Evolutionary conservation across 2,329 filamentous ascomycete genomes (phyloP).

Genomic region (Aureobasidium sp.): DNA sequence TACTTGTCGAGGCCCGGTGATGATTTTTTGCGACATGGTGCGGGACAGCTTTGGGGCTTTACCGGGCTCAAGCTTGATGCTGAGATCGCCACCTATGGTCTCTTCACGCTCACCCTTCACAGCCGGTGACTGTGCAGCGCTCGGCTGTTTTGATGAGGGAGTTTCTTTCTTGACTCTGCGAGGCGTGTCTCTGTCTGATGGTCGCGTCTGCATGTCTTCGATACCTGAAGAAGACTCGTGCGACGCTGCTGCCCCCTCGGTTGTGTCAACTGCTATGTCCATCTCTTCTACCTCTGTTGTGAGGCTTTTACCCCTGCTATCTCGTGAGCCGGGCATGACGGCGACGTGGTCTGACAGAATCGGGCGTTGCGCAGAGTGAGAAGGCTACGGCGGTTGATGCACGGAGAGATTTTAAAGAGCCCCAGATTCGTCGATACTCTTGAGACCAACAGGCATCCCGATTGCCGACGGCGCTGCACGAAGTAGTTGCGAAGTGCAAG

Average conservation of each 20-base stretch:
- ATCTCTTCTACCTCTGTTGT: conserved; percentile 14
- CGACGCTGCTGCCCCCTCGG: neutral
- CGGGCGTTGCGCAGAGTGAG: neutral
- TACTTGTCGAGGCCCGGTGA: conserved; percentile 56
- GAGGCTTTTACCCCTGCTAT: neutral
- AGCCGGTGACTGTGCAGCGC: conserved; percentile 31
- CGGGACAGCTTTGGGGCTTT: conserved; percentile 66
- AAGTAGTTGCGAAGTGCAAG: neutral
- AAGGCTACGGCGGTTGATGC: neutral
- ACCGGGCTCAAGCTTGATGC: conserved; percentile 56
- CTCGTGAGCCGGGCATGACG: neutral
- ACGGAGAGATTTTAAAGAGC: conserved; percentile 2
- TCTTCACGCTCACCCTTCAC: conserved; percentile 42
- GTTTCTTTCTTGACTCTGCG: conserved; percentile 22
- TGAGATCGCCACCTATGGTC: conserved; percentile 53
- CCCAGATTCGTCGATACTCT: conserved; percentile 3
- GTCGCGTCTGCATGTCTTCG: conserved; percentile 12
- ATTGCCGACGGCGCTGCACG: neutral
- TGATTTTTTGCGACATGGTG: conserved; percentile 64
- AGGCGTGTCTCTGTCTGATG: conserved; percentile 21
- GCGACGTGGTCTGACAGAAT: neutral
- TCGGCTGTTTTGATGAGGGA: conserved; percentile 14
- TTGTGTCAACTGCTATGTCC: conserved; percentile 15
- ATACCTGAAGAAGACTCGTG: neutral
- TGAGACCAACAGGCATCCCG: neutral